These are phyloP conservation scores for Blastocystis sp. DNA, from an alignment of 352 stramenopile species.

Conservation along the genomic window DNA sequence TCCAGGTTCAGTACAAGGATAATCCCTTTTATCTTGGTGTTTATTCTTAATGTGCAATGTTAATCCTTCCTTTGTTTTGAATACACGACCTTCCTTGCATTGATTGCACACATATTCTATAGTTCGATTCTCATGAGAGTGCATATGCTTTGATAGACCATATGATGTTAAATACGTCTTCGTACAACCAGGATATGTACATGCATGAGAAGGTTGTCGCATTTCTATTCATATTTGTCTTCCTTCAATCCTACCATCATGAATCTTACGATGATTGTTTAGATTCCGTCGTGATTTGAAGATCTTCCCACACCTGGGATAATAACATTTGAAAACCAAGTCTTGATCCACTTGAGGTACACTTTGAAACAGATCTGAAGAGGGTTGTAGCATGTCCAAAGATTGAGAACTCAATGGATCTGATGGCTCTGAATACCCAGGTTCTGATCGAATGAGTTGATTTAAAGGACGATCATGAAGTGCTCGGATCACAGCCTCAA, in stretches of 20 bases:
- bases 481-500: background rate
- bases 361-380: background rate
- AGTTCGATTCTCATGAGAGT: background rate
- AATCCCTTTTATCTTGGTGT: background rate
- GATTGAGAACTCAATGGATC: background rate
- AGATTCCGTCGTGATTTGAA: constrained; percentile 51
- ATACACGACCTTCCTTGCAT: background rate
- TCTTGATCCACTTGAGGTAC: background rate
- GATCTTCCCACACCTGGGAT: background rate
- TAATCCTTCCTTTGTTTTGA: constrained; percentile 54
- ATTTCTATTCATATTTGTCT: background rate
- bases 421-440: background rate
- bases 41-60: constrained; percentile 52
- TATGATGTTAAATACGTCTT: constrained; percentile 33
- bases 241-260: background rate
- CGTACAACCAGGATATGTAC: background rate
- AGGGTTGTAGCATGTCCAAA: background rate
- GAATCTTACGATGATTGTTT: constrained; percentile 4
- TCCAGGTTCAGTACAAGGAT: background rate
- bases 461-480: background rate
- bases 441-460: background rate
- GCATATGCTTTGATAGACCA: constrained; percentile 2
- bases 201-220: background rate
- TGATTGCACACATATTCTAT: background rate
- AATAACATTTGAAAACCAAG: background rate